These are phyloP conservation scores for Polyporus tsugae DNA, from an alignment of 1,284 basidiomycete genomes.

Conservation along the genomic window DNA sequence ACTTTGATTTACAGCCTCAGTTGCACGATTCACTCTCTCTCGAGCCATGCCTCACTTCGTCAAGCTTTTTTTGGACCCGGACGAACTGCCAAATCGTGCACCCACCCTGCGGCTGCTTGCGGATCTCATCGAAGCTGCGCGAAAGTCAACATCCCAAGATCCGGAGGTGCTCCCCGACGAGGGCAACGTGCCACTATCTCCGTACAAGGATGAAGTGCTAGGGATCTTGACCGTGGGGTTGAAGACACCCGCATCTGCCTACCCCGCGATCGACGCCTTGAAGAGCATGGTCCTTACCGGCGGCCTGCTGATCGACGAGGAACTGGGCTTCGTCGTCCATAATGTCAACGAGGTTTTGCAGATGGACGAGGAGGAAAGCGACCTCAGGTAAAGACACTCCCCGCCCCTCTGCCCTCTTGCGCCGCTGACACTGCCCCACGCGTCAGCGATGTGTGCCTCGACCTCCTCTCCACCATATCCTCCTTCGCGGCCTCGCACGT, in stretches of 20 bases:
- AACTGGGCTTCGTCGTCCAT: constrained; percentile 83
- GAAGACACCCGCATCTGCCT: constrained; percentile 59
- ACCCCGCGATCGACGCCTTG: constrained; percentile 70
- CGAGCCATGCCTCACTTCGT: constrained; percentile 79
- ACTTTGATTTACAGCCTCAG: constrained; percentile 58
- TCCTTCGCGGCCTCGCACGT: constrained; percentile 71
- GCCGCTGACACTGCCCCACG: background rate
- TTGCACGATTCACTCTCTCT: constrained; percentile 73
- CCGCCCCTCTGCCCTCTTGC: background rate
- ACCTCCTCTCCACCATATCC: constrained; percentile 76
- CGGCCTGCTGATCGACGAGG: constrained; percentile 71
- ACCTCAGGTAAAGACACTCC: constrained; percentile 54
- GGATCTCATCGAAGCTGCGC: constrained; percentile 64
- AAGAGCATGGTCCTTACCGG: constrained; percentile 71
- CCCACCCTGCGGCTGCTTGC: constrained; percentile 71
- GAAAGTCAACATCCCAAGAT: constrained; percentile 48
- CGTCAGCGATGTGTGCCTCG: constrained; percentile 72
- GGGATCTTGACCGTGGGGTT: constrained; percentile 72
- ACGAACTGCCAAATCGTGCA: constrained; percentile 78
- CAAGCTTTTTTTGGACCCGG: constrained; percentile 78
- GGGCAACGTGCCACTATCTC: constrained; percentile 56
- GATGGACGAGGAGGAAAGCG: constrained; percentile 61
- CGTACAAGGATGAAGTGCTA: constrained; percentile 82
- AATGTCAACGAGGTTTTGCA: constrained; percentile 78
- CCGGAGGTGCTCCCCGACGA: constrained; percentile 34